Evolutionary conservation across 306 rosid genomes (phyloP), one percentile per base, ranked within the genome.

Genomic region (Medicago lupulina): DNA sequence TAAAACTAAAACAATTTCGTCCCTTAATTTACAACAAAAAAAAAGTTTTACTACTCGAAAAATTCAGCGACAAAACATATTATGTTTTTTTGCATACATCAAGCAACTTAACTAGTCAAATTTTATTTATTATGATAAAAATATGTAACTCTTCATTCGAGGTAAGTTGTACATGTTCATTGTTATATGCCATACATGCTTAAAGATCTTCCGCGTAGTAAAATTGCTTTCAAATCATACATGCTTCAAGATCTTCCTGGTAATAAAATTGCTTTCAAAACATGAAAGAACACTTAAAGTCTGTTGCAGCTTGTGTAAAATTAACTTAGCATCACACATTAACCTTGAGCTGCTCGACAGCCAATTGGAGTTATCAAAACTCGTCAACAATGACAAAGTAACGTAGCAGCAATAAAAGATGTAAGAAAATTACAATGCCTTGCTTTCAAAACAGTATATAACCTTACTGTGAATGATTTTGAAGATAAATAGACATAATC

Each of bases 281-380:
- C 73, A 41, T 25, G 7, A 19, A 62, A 53, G 34, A 16, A n/a
- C 21, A n/a, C 12, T 28, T 55, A 16, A 46, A 64, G 68, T 23
- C n/a, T 31, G 41, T 31, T 43, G 51, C 40, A 54, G n/a, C 39
- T 31, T 25, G 2, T 18, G 51, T 19, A 19, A 73, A 69, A 55
- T 41, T 41, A 74, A 44, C 66, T 53, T 14, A 14, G 19, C 57
- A 46, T 47, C 36, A 36, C 23, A 57, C 10, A 34, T 34, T 57
- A 18, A 67, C 60, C 55, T 54, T 19, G 23, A 61, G 18, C 66
- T 53, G 71, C 51, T 61, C 21, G 23, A 15, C 9, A 11, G 59
- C 55, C 58, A 74, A 38, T 65, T 68, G 41, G 11, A 70, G 39
- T 63, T 57, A 66, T 36, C n/a, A 54, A 43, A 10, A 53, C 18